Percentiles rank a stretch among this genome's conserved stretches.
Evolutionary conservation across 371 early-diverging fungal genomes (phyloP).

Genomic region (Zopfochytrium polystomum): DNA sequence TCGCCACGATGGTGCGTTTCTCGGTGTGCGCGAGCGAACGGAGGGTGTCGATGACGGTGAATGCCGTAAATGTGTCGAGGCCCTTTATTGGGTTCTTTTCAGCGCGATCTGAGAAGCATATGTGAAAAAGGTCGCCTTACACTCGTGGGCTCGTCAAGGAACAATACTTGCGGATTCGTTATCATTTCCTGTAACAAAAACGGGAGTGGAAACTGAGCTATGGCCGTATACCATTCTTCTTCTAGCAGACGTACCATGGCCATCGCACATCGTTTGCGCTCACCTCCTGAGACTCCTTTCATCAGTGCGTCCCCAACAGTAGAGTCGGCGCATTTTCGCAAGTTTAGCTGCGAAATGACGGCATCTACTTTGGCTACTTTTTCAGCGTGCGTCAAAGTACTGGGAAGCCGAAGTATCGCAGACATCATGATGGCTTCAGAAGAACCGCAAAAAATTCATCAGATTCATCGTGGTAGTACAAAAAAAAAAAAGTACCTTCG

Average conservation of each 20-base stretch:
- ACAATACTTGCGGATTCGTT: conserved; percentile 78
- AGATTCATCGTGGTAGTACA: too few species aligned
- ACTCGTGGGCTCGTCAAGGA: conserved; percentile 82
- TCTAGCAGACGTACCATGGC: conserved; percentile 33
- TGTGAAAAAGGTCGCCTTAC: conserved; percentile 14
- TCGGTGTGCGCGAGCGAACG: conserved; percentile 44
- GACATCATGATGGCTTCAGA: conserved; percentile 77
- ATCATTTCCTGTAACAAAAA: conserved; percentile 61
- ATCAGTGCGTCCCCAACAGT: conserved; percentile 68
- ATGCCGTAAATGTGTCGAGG: conserved; percentile 72
- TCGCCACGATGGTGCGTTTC: conserved; percentile 60
- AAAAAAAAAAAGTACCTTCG: too few species aligned
- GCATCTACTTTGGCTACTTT: conserved; percentile 63
- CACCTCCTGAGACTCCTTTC: conserved; percentile 88
- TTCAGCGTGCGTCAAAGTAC: conserved; percentile 55
- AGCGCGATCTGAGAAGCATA: not conserved
- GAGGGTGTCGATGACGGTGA: conserved; percentile 54
- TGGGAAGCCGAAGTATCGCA: conserved; percentile 73
- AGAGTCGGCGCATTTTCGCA: conserved; percentile 64
- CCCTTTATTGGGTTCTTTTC: conserved; percentile 61
- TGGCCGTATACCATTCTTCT: not conserved
- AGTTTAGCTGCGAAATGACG: conserved; percentile 67
- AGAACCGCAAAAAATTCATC: too few species aligned
- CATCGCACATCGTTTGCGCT: conserved; percentile 66
- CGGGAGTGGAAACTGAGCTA: not conserved